Percentiles rank a stretch among this genome's conserved stretches.
Evolutionary conservation across 164 flowering plant species (phyloP).

Genomic region (Sextonia rubra): DNA sequence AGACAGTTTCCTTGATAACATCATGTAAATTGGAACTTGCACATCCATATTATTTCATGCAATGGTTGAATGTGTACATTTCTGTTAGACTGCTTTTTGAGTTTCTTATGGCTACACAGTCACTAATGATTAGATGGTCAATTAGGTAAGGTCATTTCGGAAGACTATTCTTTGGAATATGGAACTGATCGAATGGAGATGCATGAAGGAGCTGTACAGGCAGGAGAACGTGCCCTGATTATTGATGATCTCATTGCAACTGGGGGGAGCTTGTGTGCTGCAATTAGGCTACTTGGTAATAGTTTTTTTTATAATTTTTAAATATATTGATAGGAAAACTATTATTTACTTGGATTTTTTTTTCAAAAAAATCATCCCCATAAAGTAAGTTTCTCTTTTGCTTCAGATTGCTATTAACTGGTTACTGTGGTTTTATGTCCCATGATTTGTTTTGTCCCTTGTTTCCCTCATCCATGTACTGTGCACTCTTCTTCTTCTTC

Average conservation of each 20-base stretch:
- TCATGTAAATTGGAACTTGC: no score
- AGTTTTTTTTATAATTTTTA: not conserved
- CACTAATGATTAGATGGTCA: conserved; percentile 12
- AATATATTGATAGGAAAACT: not conserved
- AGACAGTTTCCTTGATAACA: no score
- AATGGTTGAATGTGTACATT: not conserved
- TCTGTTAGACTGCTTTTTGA: not conserved
- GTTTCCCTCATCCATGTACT: no score
- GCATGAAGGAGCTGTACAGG: conserved; percentile 93
- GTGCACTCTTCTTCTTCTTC: no score
- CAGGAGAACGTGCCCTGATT: conserved; percentile 82
- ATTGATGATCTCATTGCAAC: conserved; percentile 98
- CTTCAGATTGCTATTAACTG: not conserved
- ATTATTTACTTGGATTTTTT: not conserved
- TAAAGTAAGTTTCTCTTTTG: not conserved
- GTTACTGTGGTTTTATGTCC: not conserved
- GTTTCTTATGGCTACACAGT: not conserved
- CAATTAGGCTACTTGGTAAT: conserved; percentile 75
- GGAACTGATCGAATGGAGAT: conserved; percentile 93
- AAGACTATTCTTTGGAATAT: conserved; percentile 92
- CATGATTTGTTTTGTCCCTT: no score
- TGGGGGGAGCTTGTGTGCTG: conserved; percentile 93
- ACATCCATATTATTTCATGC: not conserved
- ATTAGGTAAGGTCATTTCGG: conserved; percentile 85
- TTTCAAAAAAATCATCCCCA: no score